phyloP scores from a whole-genome alignment of 192 early-diverging fungal species.

The Linnemannia exigua region DNA sequence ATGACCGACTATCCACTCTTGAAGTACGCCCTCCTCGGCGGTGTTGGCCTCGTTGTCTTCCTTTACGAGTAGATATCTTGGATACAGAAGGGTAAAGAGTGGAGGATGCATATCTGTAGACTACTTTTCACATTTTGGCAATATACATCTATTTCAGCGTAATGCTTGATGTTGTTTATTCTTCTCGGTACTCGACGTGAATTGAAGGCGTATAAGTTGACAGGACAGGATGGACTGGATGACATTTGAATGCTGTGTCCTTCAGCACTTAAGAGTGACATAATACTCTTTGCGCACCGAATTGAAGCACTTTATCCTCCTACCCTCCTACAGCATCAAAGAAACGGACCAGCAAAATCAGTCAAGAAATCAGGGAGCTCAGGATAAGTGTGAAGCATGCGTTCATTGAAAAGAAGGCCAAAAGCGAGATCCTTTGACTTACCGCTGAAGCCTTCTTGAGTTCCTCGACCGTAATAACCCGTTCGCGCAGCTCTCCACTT shows the following conservation, averaged over 20 bases:
- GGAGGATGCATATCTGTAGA: too few relatives aligned
- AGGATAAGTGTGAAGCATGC: too few relatives aligned
- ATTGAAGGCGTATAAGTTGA: neutral
- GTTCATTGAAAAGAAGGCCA: neutral
- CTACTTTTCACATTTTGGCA: neutral
- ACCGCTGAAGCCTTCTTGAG: conserved; percentile 62
- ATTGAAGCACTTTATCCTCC: conserved; percentile 69
- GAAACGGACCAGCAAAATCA: neutral
- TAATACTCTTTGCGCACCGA: conserved; percentile 66
- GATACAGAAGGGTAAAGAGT: neutral
- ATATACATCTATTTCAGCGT: neutral
- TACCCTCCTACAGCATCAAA: conserved; percentile 51
- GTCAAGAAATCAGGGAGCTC: neutral
- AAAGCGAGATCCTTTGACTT: conserved; percentile 8
- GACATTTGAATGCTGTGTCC: neutral
- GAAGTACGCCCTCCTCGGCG: conserved; percentile 86
- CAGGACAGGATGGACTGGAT: neutral
- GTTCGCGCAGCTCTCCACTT: conserved; percentile 46
- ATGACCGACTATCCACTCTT: conserved; percentile 97
- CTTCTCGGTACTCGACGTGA: neutral
- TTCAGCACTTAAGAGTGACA: conserved; percentile 37
- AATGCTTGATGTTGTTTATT: too few relatives aligned
- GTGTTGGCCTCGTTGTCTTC: conserved; percentile 80
- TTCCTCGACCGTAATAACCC: conserved; percentile 59
- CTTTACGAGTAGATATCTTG: conserved; percentile 38